Conservation (phyloP, 345 rosid species). For the Reutealis trisperma region DNA sequence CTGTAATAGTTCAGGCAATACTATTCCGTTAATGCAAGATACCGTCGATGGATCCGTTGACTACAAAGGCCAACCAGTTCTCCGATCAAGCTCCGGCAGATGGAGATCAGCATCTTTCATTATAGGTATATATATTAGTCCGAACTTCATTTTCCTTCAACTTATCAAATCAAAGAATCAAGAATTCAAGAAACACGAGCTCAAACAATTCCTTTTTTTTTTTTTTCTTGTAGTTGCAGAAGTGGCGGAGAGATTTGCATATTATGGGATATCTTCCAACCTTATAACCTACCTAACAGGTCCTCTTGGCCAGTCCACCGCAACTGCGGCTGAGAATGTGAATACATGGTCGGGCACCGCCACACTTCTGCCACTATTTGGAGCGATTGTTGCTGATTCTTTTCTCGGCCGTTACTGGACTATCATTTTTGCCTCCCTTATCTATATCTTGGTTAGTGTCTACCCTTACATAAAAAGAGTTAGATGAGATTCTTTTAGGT, state of each 20-base stretch:
- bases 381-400: conserved; percentile 21
- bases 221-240: conserved; percentile 11
- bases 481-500: too few species aligned
- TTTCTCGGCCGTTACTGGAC: conserved; percentile 24
- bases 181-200: not conserved
- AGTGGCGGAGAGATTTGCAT: conserved; percentile 27
- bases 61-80: conserved; percentile 11
- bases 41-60: conserved; percentile 19
- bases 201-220: too few species aligned
- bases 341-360: conserved; percentile 21
- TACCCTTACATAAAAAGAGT: too few species aligned
- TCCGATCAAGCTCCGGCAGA: conserved; percentile 19
- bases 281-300: conserved; percentile 22
- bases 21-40: not conserved
- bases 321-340: conserved; percentile 19
- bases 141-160: not conserved
- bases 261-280: conserved; percentile 20
- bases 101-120: conserved; percentile 29
- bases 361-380: conserved; percentile 15
- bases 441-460: conserved; percentile 13
- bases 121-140: conserved; percentile 1
- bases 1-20: not conserved
- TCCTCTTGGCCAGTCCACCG: conserved; percentile 18
- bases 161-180: not conserved
- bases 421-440: conserved; percentile 13